A percentile compares a stretch with the other conserved stretches of the same genome.
Evolutionary conservation across 192 early-diverging fungal species (phyloP).

Genomic region (Spizellomyces sp.): DNA sequence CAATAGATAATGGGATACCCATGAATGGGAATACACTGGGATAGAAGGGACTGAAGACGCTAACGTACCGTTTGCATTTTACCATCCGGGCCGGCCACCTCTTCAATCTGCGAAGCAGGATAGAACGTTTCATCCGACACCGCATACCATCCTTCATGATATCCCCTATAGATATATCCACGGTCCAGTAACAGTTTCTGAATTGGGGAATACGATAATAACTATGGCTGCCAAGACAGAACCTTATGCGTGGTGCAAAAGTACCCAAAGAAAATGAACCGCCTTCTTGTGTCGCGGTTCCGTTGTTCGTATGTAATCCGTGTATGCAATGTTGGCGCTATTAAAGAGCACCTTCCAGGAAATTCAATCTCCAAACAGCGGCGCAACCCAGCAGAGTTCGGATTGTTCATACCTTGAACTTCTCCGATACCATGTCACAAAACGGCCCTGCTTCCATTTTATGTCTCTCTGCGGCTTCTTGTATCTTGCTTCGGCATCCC

Average conservation of each 20-base stretch:
- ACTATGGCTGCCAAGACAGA: neutral
- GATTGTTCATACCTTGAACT: conserved; percentile 56
- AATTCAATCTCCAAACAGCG: neutral
- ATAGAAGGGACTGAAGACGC: neutral
- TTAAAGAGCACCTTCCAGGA: conserved; percentile 60
- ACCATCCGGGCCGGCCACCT: conserved; percentile 57
- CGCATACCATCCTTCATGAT: conserved; percentile 92
- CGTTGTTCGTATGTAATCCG: conserved; percentile 88
- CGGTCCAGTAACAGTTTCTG: conserved; percentile 61
- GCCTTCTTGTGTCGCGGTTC: conserved; percentile 70
- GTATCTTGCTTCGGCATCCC: conserved; percentile 62
- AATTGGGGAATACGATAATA: neutral
- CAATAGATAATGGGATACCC: neutral
- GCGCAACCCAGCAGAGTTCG: conserved; percentile 19
- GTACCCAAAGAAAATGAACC: conserved; percentile 77
- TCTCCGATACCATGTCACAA: conserved; percentile 73
- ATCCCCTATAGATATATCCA: conserved; percentile 89
- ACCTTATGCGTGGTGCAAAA: neutral
- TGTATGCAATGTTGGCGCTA: conserved; percentile 71
- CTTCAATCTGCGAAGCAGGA: conserved; percentile 69
- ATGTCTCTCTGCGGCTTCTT: conserved; percentile 77
- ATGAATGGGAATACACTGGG: neutral
- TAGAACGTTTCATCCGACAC: conserved; percentile 96
- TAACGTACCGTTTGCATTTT: conserved; percentile 45
- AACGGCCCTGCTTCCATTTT: conserved; percentile 66